Evolutionary conservation across 2,329 filamentous ascomycete species (phyloP).

Genomic region (Cordyceps javanica): DNA sequence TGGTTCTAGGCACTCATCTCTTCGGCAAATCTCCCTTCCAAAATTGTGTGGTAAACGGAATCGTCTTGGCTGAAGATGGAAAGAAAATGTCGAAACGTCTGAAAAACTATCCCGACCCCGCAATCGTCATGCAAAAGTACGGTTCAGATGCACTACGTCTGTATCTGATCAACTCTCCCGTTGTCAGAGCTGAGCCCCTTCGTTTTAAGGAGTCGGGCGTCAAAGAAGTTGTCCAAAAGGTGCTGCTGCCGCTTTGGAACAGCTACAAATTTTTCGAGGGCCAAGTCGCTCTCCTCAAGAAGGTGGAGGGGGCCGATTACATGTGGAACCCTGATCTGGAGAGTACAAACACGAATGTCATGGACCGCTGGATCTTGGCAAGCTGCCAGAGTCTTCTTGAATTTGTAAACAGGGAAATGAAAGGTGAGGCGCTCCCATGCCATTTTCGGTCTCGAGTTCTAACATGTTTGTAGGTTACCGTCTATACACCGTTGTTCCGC

Average conservation of each 20-base stretch:
- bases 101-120: constrained; percentile 92
- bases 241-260: constrained; percentile 89
- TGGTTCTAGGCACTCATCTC: constrained; percentile 81
- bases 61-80: constrained; percentile 87
- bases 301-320: constrained; percentile 71
- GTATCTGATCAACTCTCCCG: constrained; percentile 96
- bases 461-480: constrained; percentile 49
- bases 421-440: constrained; percentile 42
- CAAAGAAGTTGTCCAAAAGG: constrained; percentile 90
- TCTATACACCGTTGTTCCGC: constrained; percentile 85
- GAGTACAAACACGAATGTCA: constrained; percentile 77
- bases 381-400: constrained; percentile 85
- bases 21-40: constrained; percentile 83
- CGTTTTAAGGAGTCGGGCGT: constrained; percentile 89
- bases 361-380: constrained; percentile 94
- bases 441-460: neutral
- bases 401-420: constrained; percentile 92
- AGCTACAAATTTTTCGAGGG: constrained; percentile 95
- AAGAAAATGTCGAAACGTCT: constrained; percentile 99
- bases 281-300: constrained; percentile 80
- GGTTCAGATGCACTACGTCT: constrained; percentile 87
- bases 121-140: constrained; percentile 76
- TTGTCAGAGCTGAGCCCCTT: constrained; percentile 84
- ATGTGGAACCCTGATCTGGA: constrained; percentile 71
- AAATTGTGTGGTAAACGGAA: constrained; percentile 94